Percentiles rank a stretch among this genome's conserved stretches.
phyloP scores from a whole-genome alignment of 495 filamentous ascomycete species.

The Bombardia bombarda region DNA sequence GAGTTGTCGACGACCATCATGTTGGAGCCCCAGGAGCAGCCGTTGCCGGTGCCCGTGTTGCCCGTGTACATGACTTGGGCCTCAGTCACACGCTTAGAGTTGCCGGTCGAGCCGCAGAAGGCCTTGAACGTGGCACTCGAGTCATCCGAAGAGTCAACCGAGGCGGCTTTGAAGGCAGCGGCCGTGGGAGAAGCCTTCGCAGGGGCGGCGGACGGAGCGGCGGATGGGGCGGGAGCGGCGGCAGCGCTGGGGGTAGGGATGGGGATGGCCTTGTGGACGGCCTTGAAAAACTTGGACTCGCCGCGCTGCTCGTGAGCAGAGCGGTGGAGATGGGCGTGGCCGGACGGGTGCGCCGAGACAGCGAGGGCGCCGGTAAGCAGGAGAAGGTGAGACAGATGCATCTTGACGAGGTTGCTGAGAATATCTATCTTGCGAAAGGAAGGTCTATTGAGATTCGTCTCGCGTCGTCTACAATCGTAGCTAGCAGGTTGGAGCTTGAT shows the following conservation, averaged over 20 bases:
- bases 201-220: conserved; percentile 1
- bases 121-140: conserved; percentile 11
- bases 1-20: conserved; percentile 29
- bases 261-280: conserved; percentile 11
- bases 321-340: conserved; percentile 26
- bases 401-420: conserved; percentile 8
- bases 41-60: conserved; percentile 20
- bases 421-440: conserved; percentile 6
- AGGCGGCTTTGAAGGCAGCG: background rate
- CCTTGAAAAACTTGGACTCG: conserved; percentile 15
- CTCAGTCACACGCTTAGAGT: conserved; percentile 31
- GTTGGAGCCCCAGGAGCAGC: conserved; percentile 29
- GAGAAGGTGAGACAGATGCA: conserved; percentile 22
- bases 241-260: conserved; percentile 6
- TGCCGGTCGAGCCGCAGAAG: too few relatives aligned
- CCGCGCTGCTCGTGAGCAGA: conserved; percentile 15
- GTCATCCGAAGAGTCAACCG: background rate
- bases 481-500: background rate
- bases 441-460: conserved; percentile 7
- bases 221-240: background rate
- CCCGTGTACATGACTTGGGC: conserved; percentile 28
- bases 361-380: conserved; percentile 21
- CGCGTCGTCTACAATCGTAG: background rate
- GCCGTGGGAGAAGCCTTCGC: background rate
- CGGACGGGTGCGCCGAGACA: conserved; percentile 22